Conservation (phyloP, 148 eudicot genomes). For the Dianthus caryophyllus region DNA sequence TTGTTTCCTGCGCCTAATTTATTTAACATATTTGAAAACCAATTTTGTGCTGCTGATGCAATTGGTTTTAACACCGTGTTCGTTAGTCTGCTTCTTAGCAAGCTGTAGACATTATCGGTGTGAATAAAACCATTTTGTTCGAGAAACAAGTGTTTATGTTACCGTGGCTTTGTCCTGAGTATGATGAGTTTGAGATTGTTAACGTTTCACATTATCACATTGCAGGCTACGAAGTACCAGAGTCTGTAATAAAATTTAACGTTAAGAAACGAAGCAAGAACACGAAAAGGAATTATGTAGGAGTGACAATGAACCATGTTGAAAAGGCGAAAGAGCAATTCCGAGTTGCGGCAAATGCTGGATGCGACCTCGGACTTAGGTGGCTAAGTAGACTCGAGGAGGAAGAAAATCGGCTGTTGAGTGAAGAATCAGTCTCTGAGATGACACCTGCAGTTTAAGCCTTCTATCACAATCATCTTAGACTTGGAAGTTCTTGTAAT, state of each 20-base stretch:
- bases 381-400: constrained; percentile 84
- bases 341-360: constrained; percentile 75
- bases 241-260: constrained; percentile 50
- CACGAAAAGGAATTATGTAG: constrained; percentile 27
- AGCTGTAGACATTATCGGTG: too few relatives aligned
- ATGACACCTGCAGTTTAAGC: background rate
- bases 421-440: constrained; percentile 2
- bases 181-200: background rate
- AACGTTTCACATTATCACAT: background rate
- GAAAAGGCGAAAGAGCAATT: constrained; percentile 76
- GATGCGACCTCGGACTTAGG: constrained; percentile 82
- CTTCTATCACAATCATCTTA: background rate
- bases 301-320: constrained; percentile 30
- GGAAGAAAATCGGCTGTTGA: constrained; percentile 50
- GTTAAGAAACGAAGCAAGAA: constrained; percentile 39
- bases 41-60: too few relatives aligned
- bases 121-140: too few relatives aligned
- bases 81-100: background rate
- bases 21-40: too few relatives aligned
- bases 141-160: too few relatives aligned
- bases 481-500: background rate
- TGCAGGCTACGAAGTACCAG: constrained; percentile 66
- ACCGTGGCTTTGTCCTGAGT: too few relatives aligned
- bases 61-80: background rate
- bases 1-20: background rate